Evolutionary conservation across 2,329 filamentous ascomycete species (phyloP).

Genomic region (Plenodomus tracheiphilus): DNA sequence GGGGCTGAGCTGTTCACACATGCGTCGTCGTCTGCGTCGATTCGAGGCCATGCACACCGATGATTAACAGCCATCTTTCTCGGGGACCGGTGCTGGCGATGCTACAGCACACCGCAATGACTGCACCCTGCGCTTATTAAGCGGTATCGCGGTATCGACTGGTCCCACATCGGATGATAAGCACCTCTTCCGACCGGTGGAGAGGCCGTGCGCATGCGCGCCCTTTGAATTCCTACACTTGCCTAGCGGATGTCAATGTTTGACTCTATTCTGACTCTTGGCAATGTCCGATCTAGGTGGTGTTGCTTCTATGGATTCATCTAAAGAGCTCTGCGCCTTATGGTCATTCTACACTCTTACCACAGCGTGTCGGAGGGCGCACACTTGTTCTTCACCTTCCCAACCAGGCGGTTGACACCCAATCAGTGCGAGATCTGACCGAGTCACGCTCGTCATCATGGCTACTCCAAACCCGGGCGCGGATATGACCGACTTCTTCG

Average conservation of each 20-base stretch:
- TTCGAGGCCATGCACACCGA: too few relatives aligned
- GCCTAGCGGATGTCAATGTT: slow-evolving; percentile 6
- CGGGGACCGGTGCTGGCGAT: too few relatives aligned
- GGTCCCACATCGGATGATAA: slow-evolving; percentile 3
- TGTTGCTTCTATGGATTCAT: background rate
- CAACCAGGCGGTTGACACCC: slow-evolving; percentile 1
- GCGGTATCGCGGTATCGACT: slow-evolving; percentile 7
- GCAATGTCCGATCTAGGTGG: background rate
- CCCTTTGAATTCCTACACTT: slow-evolving; percentile 15
- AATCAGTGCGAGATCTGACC: slow-evolving; percentile 2
- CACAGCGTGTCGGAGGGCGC: slow-evolving; percentile 19
- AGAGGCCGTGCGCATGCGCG: slow-evolving; percentile 2
- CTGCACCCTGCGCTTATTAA: slow-evolving; percentile 9
- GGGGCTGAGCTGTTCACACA: background rate
- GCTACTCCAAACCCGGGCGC: slow-evolving; percentile 28
- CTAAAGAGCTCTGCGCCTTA: slow-evolving; percentile 19
- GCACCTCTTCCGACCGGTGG: background rate
- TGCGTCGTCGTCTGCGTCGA: too few relatives aligned
- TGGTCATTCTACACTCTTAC: slow-evolving; percentile 1
- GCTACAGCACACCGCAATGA: too few relatives aligned
- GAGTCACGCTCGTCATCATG: slow-evolving; percentile 21
- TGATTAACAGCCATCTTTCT: too few relatives aligned
- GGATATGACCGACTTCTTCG: slow-evolving; percentile 44
- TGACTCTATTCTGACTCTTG: background rate
- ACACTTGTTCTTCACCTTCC: slow-evolving; percentile 12